Evolutionary conservation across 495 filamentous ascomycete genomes (phyloP), one percentile per base, ranked within the genome.

Genomic region (Neurospora tetrasperma): DNA sequence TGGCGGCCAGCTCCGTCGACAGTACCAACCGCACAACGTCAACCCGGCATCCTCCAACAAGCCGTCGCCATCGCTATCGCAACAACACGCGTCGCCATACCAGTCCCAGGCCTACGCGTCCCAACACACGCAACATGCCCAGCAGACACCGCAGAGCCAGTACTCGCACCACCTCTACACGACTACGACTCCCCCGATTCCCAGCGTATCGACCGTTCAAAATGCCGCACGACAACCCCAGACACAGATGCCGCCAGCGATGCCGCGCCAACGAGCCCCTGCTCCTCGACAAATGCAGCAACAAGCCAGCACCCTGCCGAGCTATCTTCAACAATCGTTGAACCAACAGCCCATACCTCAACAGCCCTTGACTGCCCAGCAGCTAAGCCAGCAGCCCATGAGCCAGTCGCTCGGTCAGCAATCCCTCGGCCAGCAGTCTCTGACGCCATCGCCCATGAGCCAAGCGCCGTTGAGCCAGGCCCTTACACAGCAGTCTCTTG

Each of bases 201-300:
- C 79, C 48, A 80, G 76, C 72, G 77, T 81, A 70, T 75, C 77
- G 72, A 80, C 76, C 72, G 73, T 81, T 71, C 75, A 79, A 72
- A 82, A 84, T 84, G 83, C 78, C 72, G 73, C 80, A 18, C 77
- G 83, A 68, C 80, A 81, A 68, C 74, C 81, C 40, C 77, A 77
- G 44, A 62, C 74, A 42, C 82, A 83, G 74, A 71, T 76, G 40
- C 75, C 80, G 20, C 76, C 80, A 42, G 42, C 77, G 72, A 73
- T 84, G 76, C 79, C 84, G 73, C 78, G 82, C 72, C 76, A 80
- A 76, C 73, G 80, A 73, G 72, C 79, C 48, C 76, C 82, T n/a
- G 69, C 82, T 62, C 70, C 82, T 69, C 76, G 78, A 20, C 78
- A 79, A 75, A 78, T 78, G 76, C 80, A 79, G 69, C 79, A 75